Base-by-base conservation (phyloP, 2,329 filamentous ascomycete species). In the Lecanicillium sp. region DNA sequence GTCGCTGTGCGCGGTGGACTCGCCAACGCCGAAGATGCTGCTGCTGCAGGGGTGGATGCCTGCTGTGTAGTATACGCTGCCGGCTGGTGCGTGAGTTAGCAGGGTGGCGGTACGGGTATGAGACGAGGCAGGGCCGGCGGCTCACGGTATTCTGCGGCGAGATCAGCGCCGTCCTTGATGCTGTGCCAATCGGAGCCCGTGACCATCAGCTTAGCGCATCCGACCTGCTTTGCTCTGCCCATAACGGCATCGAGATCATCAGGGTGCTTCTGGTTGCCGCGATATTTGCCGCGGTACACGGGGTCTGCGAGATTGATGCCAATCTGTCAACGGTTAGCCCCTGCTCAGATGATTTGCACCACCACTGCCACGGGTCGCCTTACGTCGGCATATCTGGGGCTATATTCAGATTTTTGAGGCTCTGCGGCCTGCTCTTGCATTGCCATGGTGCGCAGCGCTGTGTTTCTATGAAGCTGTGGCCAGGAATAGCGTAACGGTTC, bases 301-400 rank as follows among this genome's bases (percentile, higher is more conserved):
- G 87, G 87, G 61, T 98, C 93, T 45, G 90, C 87, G 48, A 98
- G 78, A 66, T 98, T 98, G 74, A 98, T 96, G 50, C 91, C 93
- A 60, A 98, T 84, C 81, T 84, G 27, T 24, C 14, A 3, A 42
- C 7, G 36, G 23, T 41, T 3, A 43, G 63, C 53, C 59, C 48
- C 29, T n/a, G 32, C 26, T 33, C 14, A 21, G 11, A n/a, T 23
- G 26, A 32, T 36, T 30, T 10, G 14, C 19, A 32, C 24, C 12
- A 14, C 12, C 14, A 7, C 8, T 9, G 10, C 9, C 5, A 15
- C 36, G 23, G n/a, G 24, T 26, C 12, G 11, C 62, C 74, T 59
- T 69, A 83, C 80, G 76, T 84, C 80, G 52, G 83, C 75, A 57
- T 81, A 84, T 59, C 78, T 71, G 10, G 78, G 77, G 20, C 20